Evolutionary conservation across 257 asterid genomes (phyloP).

Genomic region (Echites panduratus): DNA sequence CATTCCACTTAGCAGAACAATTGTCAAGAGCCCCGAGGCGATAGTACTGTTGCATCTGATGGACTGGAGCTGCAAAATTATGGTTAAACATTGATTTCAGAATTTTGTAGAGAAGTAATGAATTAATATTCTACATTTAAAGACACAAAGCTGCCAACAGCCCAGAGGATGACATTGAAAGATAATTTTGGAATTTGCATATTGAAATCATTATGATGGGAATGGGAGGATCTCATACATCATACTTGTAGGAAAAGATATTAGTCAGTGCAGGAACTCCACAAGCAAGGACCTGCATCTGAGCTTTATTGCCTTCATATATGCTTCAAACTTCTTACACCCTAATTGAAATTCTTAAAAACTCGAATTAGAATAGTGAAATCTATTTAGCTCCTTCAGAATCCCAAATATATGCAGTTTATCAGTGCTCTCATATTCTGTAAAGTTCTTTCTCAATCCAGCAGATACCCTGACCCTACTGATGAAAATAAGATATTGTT

Average conservation of each 20-base stretch:
- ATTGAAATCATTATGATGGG: neutral
- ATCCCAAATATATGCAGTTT: neutral
- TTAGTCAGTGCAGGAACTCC: neutral
- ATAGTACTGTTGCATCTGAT: constrained; percentile 92
- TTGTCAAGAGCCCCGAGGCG: constrained; percentile 72
- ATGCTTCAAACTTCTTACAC: neutral
- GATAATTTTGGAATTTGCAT: neutral
- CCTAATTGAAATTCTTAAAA: neutral
- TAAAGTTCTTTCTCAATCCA: neutral
- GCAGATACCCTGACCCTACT: neutral
- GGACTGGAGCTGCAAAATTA: constrained; percentile 70
- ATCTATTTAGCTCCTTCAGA: constrained; percentile 5
- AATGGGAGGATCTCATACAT: neutral
- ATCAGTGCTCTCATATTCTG: neutral
- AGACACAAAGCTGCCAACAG: constrained; percentile 1
- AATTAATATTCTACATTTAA: neutral
- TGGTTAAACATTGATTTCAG: neutral
- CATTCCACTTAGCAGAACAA: constrained; percentile 62
- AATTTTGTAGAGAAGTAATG: neutral
- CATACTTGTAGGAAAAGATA: neutral
- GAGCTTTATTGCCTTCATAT: neutral
- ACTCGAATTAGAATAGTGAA: neutral
- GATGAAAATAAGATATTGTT: neutral
- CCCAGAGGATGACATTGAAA: neutral
- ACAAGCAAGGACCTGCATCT: neutral